Evolutionary conservation across 352 stramenopile species (phyloP).

Genomic region (Hyaloperonospora brassicae): DNA sequence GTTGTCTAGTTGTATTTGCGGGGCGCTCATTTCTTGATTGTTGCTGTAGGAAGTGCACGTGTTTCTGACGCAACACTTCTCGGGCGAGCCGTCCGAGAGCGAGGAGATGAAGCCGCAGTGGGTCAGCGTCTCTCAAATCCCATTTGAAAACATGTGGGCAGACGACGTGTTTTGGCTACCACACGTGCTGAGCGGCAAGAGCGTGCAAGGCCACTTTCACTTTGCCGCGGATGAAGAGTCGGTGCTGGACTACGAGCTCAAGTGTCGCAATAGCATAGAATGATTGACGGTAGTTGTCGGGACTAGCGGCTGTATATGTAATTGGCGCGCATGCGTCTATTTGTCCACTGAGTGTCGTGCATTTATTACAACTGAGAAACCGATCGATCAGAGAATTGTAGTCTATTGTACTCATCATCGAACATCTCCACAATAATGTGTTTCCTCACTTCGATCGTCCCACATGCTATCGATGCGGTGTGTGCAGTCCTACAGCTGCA

Average conservation of each 20-base stretch:
- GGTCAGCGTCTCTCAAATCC: conserved; percentile 54
- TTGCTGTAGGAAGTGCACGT: conserved; percentile 67
- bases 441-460: conserved; percentile 65
- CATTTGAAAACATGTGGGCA: conserved; percentile 83
- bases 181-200: conserved; percentile 57
- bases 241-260: conserved; percentile 45
- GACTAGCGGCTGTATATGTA: conserved; percentile 10
- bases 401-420: conserved; percentile 67
- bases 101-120: conserved; percentile 87
- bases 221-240: conserved; percentile 67
- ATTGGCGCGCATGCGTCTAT: not conserved
- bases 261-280: too few relatives aligned
- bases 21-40: not conserved
- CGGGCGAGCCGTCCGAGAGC: conserved; percentile 66
- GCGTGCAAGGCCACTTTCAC: conserved; percentile 60
- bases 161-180: conserved; percentile 82
- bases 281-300: too few relatives aligned
- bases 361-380: not conserved
- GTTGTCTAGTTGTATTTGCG: conserved; percentile 1
- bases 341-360: not conserved
- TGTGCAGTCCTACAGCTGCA: too few relatives aligned
- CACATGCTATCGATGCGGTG: too few relatives aligned
- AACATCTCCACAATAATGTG: conserved; percentile 58
- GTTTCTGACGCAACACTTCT: conserved; percentile 56
- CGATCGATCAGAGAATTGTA: conserved; percentile 88